Evolutionary conservation across 768 basidiomycete genomes (phyloP).

Genomic region (Amanita molliuscula): DNA sequence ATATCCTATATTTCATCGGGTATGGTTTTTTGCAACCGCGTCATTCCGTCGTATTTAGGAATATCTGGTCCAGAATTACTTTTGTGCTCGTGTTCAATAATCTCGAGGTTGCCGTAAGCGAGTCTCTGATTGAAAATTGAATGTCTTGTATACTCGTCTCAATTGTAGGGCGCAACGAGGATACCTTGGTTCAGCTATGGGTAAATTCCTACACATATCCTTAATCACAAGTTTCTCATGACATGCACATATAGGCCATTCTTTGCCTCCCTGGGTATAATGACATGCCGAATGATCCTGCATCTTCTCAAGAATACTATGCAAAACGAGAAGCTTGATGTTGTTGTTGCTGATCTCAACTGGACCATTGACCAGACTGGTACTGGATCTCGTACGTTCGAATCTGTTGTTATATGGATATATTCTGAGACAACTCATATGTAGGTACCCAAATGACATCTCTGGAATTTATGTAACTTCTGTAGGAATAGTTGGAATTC

Average conservation of each 20-base stretch:
- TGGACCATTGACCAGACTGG: background rate
- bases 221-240: background rate
- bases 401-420: background rate
- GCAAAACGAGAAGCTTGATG: background rate
- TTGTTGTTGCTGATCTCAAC: background rate
- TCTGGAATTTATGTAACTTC: too few relatives aligned
- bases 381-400: background rate
- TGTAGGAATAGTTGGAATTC: too few relatives aligned
- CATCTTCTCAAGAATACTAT: conserved; percentile 28
- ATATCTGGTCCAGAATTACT: conserved; percentile 20
- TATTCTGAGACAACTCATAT: background rate
- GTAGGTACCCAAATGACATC: background rate
- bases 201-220: conserved; percentile 10
- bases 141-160: background rate
- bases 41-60: background rate
- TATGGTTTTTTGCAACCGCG: conserved; percentile 9
- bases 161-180: conserved; percentile 24
- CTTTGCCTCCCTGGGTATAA: conserved; percentile 35
- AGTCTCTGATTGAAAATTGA: background rate
- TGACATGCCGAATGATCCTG: conserved; percentile 35
- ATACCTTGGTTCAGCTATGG: conserved; percentile 43
- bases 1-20: conserved; percentile 35
- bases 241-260: conserved; percentile 23
- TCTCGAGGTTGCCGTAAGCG: conserved; percentile 31
- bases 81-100: conserved; percentile 33